phyloP scores from a whole-genome alignment of 1,139 yeast species.

The Kodamaea fungicola region DNA sequence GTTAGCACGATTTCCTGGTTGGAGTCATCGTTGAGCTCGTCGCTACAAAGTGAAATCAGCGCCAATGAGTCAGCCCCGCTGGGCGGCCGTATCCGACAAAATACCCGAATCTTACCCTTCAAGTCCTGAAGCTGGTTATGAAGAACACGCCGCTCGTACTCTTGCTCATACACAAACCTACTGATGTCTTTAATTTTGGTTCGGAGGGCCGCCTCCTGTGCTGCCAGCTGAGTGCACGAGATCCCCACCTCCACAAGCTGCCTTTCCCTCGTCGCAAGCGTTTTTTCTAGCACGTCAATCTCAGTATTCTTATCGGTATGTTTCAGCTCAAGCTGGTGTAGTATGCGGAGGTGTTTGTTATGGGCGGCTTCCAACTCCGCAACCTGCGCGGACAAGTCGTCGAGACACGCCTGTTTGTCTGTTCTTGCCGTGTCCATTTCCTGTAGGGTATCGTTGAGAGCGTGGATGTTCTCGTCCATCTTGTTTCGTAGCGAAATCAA shows the following conservation, averaged over 20 bases:
- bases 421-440: constrained; percentile 9
- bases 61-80: constrained; percentile 24
- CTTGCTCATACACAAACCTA: constrained; percentile 21
- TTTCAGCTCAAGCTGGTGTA: constrained; percentile 9
- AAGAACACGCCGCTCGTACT: constrained; percentile 50
- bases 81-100: constrained; percentile 76
- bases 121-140: constrained; percentile 80
- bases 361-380: constrained; percentile 3
- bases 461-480: constrained; percentile 20
- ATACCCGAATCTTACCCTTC: constrained; percentile 90
- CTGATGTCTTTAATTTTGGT: constrained; percentile 19
- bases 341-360: constrained; percentile 2
- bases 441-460: constrained; percentile 14
- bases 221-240: constrained; percentile 3
- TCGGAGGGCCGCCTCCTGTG: constrained; percentile 7
- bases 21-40: constrained; percentile 45
- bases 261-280: constrained; percentile 10
- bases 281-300: constrained; percentile 15
- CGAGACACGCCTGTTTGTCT: constrained; percentile 6
- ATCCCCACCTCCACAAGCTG: constrained; percentile 9
- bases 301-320: constrained; percentile 19
- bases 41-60: constrained; percentile 41
- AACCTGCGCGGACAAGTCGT: constrained; percentile 3
- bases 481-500: constrained; percentile 16
- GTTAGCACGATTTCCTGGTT: constrained; percentile 45